phyloP scores from a whole-genome alignment of 306 rosid genomes.

The Boehmeria nivea region DNA sequence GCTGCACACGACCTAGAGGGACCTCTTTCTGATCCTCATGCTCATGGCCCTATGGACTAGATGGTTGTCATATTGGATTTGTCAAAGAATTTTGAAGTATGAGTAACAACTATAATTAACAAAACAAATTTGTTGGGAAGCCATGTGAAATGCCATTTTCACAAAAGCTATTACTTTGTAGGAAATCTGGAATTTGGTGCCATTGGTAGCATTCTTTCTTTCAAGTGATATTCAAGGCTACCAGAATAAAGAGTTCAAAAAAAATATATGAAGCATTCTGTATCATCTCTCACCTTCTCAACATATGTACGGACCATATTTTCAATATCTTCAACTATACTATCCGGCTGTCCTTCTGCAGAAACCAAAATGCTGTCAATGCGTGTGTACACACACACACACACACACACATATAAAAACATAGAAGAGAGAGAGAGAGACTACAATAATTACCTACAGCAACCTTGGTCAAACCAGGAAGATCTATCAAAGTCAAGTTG shows the following conservation, averaged over 20 bases:
- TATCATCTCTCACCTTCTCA: constrained; percentile 68
- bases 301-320: constrained; percentile 96
- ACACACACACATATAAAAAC: neutral
- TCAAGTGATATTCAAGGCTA: constrained; percentile 1
- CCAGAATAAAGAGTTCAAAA: neutral
- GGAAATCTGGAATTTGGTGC: neutral
- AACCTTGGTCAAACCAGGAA: constrained; percentile 99
- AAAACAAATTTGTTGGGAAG: neutral
- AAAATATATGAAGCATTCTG: neutral
- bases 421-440: neutral
- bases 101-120: too few relatives aligned
- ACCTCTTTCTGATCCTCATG: too few relatives aligned
- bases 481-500: constrained; percentile 90
- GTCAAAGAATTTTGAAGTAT: neutral
- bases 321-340: constrained; percentile 92
- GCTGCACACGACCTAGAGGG: too few relatives aligned
- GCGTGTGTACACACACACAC: too few relatives aligned
- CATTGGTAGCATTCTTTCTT: neutral
- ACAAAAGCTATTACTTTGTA: too few relatives aligned
- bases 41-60: too few relatives aligned
- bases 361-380: constrained; percentile 20
- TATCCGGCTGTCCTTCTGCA: constrained; percentile 89
- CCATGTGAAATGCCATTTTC: neutral
- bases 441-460: constrained; percentile 72
- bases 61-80: too few relatives aligned